These are phyloP conservation scores for Yamadazyma sp. DNA, from an alignment of 805 yeast genomes.

Conservation along the genomic window DNA sequence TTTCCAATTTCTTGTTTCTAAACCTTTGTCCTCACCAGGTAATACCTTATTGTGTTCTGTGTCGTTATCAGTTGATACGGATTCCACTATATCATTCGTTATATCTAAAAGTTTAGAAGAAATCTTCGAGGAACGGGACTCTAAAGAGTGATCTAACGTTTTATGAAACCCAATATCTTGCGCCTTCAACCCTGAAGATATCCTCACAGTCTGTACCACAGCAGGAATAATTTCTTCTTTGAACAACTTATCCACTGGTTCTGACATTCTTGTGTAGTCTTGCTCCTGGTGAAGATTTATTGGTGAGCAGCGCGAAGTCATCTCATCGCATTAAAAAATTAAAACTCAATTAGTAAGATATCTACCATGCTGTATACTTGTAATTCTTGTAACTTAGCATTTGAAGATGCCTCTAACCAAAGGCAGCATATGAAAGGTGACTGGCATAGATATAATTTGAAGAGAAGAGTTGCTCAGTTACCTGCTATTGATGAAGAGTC, in stretches of 20 bases:
- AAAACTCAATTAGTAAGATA: not conserved
- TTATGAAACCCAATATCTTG: constrained; percentile 78
- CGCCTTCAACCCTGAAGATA: constrained; percentile 67
- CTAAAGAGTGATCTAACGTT: constrained; percentile 54
- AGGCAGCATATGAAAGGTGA: constrained; percentile 95
- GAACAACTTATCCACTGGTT: constrained; percentile 7
- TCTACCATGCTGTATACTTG: constrained; percentile 56
- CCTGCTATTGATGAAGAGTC: constrained; percentile 45
- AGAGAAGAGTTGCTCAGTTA: constrained; percentile 79
- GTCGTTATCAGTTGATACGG: constrained; percentile 9
- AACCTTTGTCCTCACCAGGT: constrained; percentile 22
- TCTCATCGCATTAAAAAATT: constrained; percentile 15
- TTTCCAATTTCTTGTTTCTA: constrained; percentile 54
- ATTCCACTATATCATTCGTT: constrained; percentile 46
- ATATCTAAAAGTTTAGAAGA: constrained; percentile 38
- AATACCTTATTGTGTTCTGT: constrained; percentile 15
- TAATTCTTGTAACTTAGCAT: constrained; percentile 82
- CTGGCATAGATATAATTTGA: constrained; percentile 96
- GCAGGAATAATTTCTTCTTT: constrained; percentile 38
- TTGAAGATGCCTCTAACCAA: constrained; percentile 80
- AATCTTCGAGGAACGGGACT: constrained; percentile 30
- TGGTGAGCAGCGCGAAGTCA: constrained; percentile 11
- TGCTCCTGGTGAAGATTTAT: too few species aligned
- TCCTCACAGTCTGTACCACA: constrained; percentile 58
- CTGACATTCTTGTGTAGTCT: constrained; percentile 1